Percentiles rank a stretch among this genome's conserved stretches.
Conservation (phyloP, 352 stramenopile species). For the Phytophthora meadii region DNA sequence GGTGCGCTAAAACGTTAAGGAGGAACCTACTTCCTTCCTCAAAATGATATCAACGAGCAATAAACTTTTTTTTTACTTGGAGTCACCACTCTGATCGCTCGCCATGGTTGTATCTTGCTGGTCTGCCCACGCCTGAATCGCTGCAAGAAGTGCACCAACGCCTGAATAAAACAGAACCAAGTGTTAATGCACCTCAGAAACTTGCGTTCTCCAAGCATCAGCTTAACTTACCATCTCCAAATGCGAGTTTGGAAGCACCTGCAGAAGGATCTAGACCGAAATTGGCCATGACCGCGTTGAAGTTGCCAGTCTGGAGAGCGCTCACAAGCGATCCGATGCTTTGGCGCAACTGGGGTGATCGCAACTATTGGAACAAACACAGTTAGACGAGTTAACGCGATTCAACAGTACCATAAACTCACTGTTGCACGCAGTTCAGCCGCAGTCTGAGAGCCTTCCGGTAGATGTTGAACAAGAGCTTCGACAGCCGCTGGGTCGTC, state of each 20-base stretch:
- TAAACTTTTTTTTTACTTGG: conserved; percentile 18
- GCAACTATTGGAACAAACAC: conserved; percentile 44
- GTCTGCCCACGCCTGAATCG: conserved; percentile 81
- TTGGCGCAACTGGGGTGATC: conserved; percentile 89
- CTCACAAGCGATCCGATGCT: conserved; percentile 85
- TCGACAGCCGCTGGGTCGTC: conserved; percentile 66
- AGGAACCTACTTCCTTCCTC: background rate
- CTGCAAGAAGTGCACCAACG: conserved; percentile 78
- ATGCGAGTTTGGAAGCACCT: conserved; percentile 80
- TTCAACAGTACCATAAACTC: background rate
- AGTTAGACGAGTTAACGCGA: background rate
- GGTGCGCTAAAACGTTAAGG: background rate
- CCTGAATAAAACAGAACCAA: conserved; percentile 35
- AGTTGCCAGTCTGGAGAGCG: conserved; percentile 91
- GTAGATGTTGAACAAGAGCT: conserved; percentile 71
- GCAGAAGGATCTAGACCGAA: conserved; percentile 87
- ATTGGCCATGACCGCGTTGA: conserved; percentile 90
- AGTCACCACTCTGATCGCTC: conserved; percentile 18
- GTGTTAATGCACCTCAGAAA: too few relatives aligned
- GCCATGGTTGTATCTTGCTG: conserved; percentile 58
- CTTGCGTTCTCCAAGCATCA: too few relatives aligned
- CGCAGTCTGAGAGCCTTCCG: conserved; percentile 79
- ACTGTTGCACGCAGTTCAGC: conserved; percentile 82
- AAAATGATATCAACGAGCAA: background rate
- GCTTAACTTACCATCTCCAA: conserved; percentile 74